Percentiles rank a stretch among this genome's conserved stretches.
Conservation (phyloP, 78 protist species). For the Dictyostelium brefeldianum region DNA sequence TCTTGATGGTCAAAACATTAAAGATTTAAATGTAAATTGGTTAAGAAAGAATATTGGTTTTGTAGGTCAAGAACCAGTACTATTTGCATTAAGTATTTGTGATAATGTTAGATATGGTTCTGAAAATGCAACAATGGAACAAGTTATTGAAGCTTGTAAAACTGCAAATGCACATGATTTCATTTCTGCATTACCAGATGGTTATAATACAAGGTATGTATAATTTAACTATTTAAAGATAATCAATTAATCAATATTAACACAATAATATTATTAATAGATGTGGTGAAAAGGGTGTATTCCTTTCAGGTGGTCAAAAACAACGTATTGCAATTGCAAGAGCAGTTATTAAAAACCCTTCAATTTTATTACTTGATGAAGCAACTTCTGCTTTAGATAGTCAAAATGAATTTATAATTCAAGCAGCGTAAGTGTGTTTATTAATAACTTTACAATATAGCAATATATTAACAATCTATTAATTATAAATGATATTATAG, state of each 20-base stretch:
- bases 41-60: constrained; percentile 79
- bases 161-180: constrained; percentile 95
- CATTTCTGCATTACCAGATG: constrained; percentile 85
- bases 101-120: constrained; percentile 93
- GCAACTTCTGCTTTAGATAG: constrained; percentile 98
- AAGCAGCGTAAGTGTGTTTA: constrained; percentile 69
- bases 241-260: no score
- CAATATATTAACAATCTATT: no score
- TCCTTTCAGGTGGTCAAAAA: constrained; percentile 94
- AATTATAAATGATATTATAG: no score
- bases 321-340: constrained; percentile 96
- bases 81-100: constrained; percentile 89
- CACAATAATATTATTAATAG: constrained; percentile 67
- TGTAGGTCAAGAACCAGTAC: constrained; percentile 93
- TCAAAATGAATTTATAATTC: constrained; percentile 90
- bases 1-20: constrained; percentile 69
- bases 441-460: no score
- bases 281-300: constrained; percentile 93
- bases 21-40: constrained; percentile 40
- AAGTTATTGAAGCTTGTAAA: constrained; percentile 88
- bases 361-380: constrained; percentile 97
- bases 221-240: no score
- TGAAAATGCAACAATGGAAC: constrained; percentile 73
- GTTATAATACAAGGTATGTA: constrained; percentile 87
- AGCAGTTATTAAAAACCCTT: constrained; percentile 93